Conservation (phyloP, 768 basidiomycete genomes). For the Leccinum longicurvipes region DNA sequence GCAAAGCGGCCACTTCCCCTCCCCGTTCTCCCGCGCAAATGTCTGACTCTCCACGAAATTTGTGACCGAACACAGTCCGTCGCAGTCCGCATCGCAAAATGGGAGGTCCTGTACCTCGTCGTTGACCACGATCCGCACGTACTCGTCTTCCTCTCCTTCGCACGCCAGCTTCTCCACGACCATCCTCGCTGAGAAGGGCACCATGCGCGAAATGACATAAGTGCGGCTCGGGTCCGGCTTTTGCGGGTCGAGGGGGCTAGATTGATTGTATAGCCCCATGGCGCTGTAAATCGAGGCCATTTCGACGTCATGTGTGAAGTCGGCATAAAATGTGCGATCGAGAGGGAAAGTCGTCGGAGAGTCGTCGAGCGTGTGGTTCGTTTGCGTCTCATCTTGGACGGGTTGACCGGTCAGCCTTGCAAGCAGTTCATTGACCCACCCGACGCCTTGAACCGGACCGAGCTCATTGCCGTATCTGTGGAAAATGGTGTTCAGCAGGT, state of each 20-base stretch:
- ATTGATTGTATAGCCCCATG: constrained; percentile 46
- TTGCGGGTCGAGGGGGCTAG: constrained; percentile 22
- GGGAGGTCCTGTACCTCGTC: not conserved
- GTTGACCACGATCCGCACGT: constrained; percentile 33
- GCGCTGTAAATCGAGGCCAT: constrained; percentile 72
- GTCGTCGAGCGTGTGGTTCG: constrained; percentile 68
- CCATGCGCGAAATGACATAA: constrained; percentile 57
- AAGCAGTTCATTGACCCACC: constrained; percentile 83
- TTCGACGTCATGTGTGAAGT: constrained; percentile 84
- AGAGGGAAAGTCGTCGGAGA: constrained; percentile 70
- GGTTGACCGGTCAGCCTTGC: constrained; percentile 65
- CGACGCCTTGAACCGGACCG: constrained; percentile 76
- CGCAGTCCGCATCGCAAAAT: not conserved
- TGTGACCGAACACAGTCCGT: not conserved
- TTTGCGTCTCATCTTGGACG: constrained; percentile 69
- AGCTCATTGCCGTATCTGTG: constrained; percentile 60
- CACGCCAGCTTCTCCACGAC: constrained; percentile 67
- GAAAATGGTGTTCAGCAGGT: no score
- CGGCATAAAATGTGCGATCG: constrained; percentile 60
- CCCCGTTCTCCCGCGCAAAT: not conserved
- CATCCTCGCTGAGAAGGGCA: constrained; percentile 71
- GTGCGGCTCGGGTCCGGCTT: constrained; percentile 24
- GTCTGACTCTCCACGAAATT: not conserved
- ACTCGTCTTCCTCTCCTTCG: constrained; percentile 30
- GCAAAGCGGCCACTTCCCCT: not conserved